These are phyloP conservation scores for Cucurbita ficifolia DNA, from an alignment of 306 rosid species.

Conservation along the genomic window DNA sequence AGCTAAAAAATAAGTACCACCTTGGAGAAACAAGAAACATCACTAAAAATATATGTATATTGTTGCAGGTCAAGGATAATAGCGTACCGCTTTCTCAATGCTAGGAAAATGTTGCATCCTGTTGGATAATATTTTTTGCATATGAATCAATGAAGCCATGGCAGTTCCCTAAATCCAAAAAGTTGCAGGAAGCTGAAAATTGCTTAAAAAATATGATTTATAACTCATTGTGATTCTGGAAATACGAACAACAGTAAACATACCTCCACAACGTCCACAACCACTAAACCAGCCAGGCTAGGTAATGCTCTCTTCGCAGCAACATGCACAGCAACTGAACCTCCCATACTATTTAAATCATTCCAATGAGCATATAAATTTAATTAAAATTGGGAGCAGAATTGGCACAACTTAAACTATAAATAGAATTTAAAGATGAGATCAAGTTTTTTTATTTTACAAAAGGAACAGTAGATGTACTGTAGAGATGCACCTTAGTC, in stretches of 20 bases:
- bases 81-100: slow-evolving; percentile 74
- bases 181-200: background rate
- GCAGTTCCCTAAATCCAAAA: slow-evolving; percentile 78
- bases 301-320: slow-evolving; percentile 54
- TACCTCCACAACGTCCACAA: slow-evolving; percentile 99
- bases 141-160: slow-evolving; percentile 80
- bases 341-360: slow-evolving; percentile 63
- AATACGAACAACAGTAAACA: slow-evolving; percentile 9
- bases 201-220: background rate
- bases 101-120: slow-evolving; percentile 82
- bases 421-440: background rate
- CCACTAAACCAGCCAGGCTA: slow-evolving; percentile 81
- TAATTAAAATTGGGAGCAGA: background rate
- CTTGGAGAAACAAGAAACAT: background rate
- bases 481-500: background rate
- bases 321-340: slow-evolving; percentile 88
- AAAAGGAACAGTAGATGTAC: background rate
- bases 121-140: slow-evolving; percentile 83
- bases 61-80: background rate
- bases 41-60: background rate
- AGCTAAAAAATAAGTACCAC: background rate
- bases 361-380: slow-evolving; percentile 2
- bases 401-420: background rate
- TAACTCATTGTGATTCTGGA: background rate
- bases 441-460: background rate